Base-by-base conservation (phyloP, 2,329 filamentous ascomycete genomes). In the Plenodomus tracheiphilus region DNA sequence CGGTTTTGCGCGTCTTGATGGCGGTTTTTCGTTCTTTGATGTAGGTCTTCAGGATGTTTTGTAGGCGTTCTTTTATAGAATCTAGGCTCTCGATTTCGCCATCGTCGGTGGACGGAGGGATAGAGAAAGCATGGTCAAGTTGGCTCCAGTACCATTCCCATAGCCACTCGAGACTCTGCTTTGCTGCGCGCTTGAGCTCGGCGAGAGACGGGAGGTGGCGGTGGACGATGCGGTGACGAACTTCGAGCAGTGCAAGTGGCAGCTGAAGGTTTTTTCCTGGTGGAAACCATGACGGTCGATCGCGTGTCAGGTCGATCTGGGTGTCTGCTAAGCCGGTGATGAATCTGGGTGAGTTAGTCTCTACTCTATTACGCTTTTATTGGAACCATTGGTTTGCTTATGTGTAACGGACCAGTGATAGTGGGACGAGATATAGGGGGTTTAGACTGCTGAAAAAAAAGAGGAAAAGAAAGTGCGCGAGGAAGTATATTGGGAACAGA, bases 181-280 rank as follows among this genome's bases (percentile, higher is more conserved):
- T 75, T 1, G 87, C 84, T 1, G 88, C 88, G 30, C 80, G 80
- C 43, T 90, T 83, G 53, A 97, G 77, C 54, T 90, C 85, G 10
- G 82, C 79, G 44, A 96, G 77, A 1, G 86, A 85, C 0, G 92
- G 92, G 47, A 96, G 77, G 67, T 91, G 88, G 71, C 95, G 89
- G 70, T 97, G 92, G 35, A 91, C 95, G 37, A 89, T 89, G 74
- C 95, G 89, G 70, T 97, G 92, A 39, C 92, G 84, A 49, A 95
- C 78, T 76, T 96, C 91, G 45, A 97, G 91, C 71, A 96, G 95
- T 83, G 85, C 51, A 86, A 87, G 19, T 87, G 64, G 68, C 11
- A 61, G 54, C 42, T 64, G 54, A 22, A 64, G 58, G 2, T 54
- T 37, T 50, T 61, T 59, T 11, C 56, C 56, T 2, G 60, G 52